Conservation (phyloP, 2,329 filamentous ascomycete species). For the Botrytis paeoniae region DNA sequence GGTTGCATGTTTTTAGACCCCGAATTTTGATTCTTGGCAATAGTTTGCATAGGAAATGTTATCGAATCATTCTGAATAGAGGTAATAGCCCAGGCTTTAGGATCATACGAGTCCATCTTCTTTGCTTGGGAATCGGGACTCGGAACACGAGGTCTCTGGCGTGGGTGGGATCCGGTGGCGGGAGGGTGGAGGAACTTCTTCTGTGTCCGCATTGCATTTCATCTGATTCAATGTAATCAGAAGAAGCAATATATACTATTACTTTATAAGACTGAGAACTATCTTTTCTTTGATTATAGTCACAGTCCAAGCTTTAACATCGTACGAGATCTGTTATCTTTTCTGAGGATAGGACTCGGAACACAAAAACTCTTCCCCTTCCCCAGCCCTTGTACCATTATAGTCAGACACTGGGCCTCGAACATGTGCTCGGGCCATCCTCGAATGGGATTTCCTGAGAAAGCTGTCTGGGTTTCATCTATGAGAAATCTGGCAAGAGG, state of each 20-base stretch:
- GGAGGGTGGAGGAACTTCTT: background rate
- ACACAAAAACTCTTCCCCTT: background rate
- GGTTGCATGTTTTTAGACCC: background rate
- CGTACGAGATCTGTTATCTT: background rate
- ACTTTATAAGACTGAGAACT: background rate
- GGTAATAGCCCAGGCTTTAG: background rate
- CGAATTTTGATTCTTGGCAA: slow-evolving; percentile 1
- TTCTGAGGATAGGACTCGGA: background rate
- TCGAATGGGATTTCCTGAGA: background rate
- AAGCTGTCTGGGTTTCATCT: background rate
- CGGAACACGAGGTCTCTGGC: background rate
- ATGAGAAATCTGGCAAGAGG: background rate
- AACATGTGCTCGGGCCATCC: slow-evolving; percentile 2
- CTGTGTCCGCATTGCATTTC: background rate
- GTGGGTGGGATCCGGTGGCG: background rate
- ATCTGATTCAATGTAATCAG: background rate
- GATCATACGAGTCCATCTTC: background rate
- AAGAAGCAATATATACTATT: background rate
- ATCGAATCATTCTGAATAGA: background rate
- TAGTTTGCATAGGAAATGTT: background rate
- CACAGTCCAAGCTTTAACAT: background rate
- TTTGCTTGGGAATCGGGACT: background rate
- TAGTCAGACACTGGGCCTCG: background rate
- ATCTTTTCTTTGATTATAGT: background rate
- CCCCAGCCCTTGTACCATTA: background rate